Percentiles rank a stretch among this genome's conserved stretches.
Conservation (phyloP, 805 yeast species). For the Zygotorulaspora florentina region DNA sequence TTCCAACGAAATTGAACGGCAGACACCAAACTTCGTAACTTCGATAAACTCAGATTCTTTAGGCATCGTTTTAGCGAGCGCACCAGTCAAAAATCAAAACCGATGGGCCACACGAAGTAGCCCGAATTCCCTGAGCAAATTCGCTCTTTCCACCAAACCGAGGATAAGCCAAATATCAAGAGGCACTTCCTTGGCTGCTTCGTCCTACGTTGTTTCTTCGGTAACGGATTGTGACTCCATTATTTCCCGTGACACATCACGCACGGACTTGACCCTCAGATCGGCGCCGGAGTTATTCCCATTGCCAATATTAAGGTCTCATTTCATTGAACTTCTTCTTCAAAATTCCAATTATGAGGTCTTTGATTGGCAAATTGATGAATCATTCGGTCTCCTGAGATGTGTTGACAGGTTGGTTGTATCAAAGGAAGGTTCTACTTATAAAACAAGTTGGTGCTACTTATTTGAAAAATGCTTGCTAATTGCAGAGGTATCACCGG, state of each 20-base stretch:
- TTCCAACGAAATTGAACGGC: not conserved
- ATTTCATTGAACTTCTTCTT: conserved; percentile 23
- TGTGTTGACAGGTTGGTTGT: conserved; percentile 35
- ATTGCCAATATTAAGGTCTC: conserved; percentile 25
- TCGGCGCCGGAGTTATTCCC: conserved; percentile 9
- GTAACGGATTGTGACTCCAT: conserved; percentile 1
- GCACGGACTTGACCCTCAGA: conserved; percentile 6
- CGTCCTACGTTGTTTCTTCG: conserved; percentile 4
- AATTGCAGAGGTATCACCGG: conserved; percentile 12
- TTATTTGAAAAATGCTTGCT: conserved; percentile 32
- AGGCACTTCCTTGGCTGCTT: conserved; percentile 2
- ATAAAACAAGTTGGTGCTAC: conserved; percentile 31
- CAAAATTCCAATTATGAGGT: conserved; percentile 19
- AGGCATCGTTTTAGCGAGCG: not conserved
- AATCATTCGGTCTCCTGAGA: conserved; percentile 35
- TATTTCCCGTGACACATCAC: conserved; percentile 3
- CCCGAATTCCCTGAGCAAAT: not conserved
- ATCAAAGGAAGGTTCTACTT: conserved; percentile 29
- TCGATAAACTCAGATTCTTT: not conserved
- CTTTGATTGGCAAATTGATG: conserved; percentile 29
- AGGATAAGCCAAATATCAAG: not conserved
- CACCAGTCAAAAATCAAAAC: not conserved
- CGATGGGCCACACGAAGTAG: not conserved
- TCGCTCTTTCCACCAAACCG: not conserved
- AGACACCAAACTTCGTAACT: not conserved